Evolutionary conservation across 257 asterid genomes (phyloP), one percentile per base, ranked within the genome.

Genomic region (Jacaranda copaia): DNA sequence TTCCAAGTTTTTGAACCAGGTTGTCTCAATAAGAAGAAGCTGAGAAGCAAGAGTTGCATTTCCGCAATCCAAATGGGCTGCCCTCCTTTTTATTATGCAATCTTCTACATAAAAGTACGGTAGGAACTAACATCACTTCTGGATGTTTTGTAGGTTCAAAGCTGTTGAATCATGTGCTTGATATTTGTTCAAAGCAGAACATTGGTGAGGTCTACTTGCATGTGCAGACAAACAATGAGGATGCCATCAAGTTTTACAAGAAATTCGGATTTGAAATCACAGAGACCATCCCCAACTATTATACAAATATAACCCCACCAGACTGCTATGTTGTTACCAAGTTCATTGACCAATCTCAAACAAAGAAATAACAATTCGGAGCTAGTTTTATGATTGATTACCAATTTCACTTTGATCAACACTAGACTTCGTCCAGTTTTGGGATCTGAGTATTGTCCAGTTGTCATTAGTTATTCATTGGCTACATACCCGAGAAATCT

Each of bases 171-270:
- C 96, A 96, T 58, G 97, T 91, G 71, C 87, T 93, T 60, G 96
- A 96, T 76, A 86, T 90, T n/a, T 87, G 97, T 78, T 38, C 80
- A 9, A 93, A 89, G 89, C 92, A 93, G 91, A 93, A 86, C 79
- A 88, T 90, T 55, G 91, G 92, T 3, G 98, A 96, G 90, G 85
- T 93, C 82, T 96, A 90, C 92, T 82, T 96, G 87, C 99, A 93
- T 8, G 97, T 96, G 82, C 98, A 93, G 89, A 96, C 98, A 6
- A 96, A 88, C 88, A 96, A 96, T 35, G 97, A 96, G 6, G 99
- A 96, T 9, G 99, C 95, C 76, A 96, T 96, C 86, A 90, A 89
- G 73, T 96, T 93, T 86, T 96, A 96, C 87, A 82, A 88, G 92
- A 96, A 93, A 78, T 93, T 91, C 4, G 96, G 94, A 48, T 96